Percentiles rank a stretch among this genome's conserved stretches.
These are phyloP conservation scores for Verticillium nonalfalfae DNA, from an alignment of 2,329 filamentous ascomycete species.

Conservation along the genomic window DNA sequence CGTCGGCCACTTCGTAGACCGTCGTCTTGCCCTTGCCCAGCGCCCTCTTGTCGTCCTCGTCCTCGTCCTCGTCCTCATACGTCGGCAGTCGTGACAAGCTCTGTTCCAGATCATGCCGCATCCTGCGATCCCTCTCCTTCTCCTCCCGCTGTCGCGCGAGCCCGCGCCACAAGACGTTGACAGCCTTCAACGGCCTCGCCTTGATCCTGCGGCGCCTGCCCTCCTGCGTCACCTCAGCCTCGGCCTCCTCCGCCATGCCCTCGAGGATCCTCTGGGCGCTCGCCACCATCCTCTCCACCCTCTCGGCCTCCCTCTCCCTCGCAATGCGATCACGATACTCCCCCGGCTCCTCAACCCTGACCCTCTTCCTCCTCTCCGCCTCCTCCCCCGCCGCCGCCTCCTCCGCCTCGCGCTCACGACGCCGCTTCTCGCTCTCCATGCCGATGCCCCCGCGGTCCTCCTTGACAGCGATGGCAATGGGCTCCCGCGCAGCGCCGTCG, in stretches of 20 bases:
- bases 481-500: constrained; percentile 48
- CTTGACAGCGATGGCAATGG: constrained; percentile 70
- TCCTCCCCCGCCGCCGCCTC: constrained; percentile 26
- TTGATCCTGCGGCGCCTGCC: constrained; percentile 21
- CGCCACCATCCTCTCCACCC: constrained; percentile 62
- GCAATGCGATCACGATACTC: constrained; percentile 70
- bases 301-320: constrained; percentile 61
- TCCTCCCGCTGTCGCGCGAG: constrained; percentile 65
- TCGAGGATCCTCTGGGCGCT: constrained; percentile 82
- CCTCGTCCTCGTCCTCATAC: constrained; percentile 61
- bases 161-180: constrained; percentile 76
- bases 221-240: constrained; percentile 14
- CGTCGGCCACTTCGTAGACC: constrained; percentile 55
- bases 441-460: constrained; percentile 80
- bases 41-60: constrained; percentile 65
- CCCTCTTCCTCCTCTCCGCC: constrained; percentile 52
- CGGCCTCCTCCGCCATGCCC: constrained; percentile 56
- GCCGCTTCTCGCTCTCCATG: constrained; percentile 74
- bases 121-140: constrained; percentile 59
- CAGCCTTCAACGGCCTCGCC: constrained; percentile 51
- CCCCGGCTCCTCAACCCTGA: constrained; percentile 51
- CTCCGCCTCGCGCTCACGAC: constrained; percentile 61
- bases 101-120: constrained; percentile 60
- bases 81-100: constrained; percentile 57
- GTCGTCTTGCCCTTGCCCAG: constrained; percentile 48